Percentiles rank a stretch among this genome's conserved stretches.
Conservation (phyloP, 108 stramenopile genomes). For the Phaeodactylum tricornutum region DNA sequence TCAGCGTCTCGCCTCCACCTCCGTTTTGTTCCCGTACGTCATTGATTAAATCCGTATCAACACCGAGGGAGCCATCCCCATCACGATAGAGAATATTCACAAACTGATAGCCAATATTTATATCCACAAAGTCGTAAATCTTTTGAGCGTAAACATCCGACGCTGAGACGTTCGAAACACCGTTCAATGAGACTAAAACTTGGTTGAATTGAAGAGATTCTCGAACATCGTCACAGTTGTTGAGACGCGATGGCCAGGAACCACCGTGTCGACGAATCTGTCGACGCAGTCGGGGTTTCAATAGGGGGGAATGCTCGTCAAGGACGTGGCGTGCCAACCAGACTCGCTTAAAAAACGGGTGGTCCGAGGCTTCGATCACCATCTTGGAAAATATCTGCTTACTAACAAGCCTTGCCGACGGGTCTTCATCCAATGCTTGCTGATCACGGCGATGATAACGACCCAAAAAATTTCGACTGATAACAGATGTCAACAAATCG, state of each 20-base stretch:
- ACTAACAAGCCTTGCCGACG: constrained; percentile 24
- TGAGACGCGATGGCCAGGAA: constrained; percentile 53
- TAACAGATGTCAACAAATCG: background rate
- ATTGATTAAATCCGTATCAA: constrained; percentile 46
- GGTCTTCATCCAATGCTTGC: constrained; percentile 30
- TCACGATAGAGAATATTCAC: constrained; percentile 43
- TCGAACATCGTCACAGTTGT: constrained; percentile 35
- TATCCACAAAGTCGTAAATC: constrained; percentile 63
- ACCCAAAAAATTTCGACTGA: background rate
- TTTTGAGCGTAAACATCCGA: constrained; percentile 68
- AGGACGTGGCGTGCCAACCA: constrained; percentile 70
- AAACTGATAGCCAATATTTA: constrained; percentile 72
- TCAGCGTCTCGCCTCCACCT: constrained; percentile 39
- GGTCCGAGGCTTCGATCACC: constrained; percentile 49
- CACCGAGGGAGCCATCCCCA: constrained; percentile 25
- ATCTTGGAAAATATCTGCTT: constrained; percentile 59
- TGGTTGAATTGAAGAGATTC: constrained; percentile 60
- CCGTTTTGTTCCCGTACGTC: constrained; percentile 52
- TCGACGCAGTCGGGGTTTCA: constrained; percentile 32
- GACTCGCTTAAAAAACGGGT: constrained; percentile 68
- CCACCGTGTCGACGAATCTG: constrained; percentile 48
- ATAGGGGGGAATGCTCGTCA: constrained; percentile 61
- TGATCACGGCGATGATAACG: constrained; percentile 2
- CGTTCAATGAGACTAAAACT: constrained; percentile 56
- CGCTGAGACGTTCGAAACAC: constrained; percentile 60